phyloP scores from a whole-genome alignment of 2,329 filamentous ascomycete species.

The Cordyceps cateniannulata region DNA sequence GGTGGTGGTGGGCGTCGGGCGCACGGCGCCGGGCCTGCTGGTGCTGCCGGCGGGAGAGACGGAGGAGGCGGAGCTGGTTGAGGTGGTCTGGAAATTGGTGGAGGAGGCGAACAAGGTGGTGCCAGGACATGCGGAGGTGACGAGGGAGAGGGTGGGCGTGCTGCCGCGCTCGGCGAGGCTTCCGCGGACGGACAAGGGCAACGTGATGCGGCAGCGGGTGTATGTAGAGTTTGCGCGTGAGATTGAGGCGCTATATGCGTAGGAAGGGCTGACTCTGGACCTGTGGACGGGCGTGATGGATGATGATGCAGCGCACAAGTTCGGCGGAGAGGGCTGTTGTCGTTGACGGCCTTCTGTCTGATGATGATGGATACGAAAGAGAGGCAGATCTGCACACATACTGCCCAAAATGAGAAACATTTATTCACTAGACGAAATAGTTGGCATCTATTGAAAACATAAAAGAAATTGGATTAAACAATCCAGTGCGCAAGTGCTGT shows the following conservation, averaged over 20 bases:
- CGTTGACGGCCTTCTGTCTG: too few relatives aligned
- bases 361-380: too few relatives aligned
- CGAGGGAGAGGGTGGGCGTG: neutral
- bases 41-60: neutral
- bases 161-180: neutral
- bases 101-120: neutral
- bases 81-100: neutral
- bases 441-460: too few relatives aligned
- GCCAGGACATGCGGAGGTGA: neutral
- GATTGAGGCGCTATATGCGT: neutral
- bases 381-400: too few relatives aligned
- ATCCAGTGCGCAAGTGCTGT: too few relatives aligned
- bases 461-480: too few relatives aligned
- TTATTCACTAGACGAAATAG: too few relatives aligned
- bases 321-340: too few relatives aligned
- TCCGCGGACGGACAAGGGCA: constrained; percentile 8
- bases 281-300: too few relatives aligned
- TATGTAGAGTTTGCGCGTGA: neutral
- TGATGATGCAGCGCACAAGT: too few relatives aligned
- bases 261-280: neutral
- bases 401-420: too few relatives aligned
- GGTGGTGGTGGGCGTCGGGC: neutral
- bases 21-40: neutral
- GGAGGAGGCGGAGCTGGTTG: neutral
- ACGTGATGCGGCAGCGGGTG: neutral